These are phyloP conservation scores for Fusarium abutilonis DNA, from an alignment of 2,329 filamentous ascomycete species.

Conservation along the genomic window DNA sequence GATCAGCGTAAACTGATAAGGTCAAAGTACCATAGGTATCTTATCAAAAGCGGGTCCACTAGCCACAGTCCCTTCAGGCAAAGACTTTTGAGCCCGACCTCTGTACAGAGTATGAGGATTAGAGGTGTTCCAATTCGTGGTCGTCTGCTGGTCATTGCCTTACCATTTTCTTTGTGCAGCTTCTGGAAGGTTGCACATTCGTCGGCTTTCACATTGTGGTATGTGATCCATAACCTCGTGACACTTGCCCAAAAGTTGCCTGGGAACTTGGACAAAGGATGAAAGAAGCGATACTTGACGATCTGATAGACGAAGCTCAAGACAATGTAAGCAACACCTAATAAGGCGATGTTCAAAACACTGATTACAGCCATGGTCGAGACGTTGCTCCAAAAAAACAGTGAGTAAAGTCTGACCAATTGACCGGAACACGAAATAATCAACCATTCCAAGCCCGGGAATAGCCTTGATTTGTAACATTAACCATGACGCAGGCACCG, in stretches of 20 bases:
- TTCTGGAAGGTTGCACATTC: slow-evolving; percentile 32
- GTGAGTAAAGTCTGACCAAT: slow-evolving; percentile 6
- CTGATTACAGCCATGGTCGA: slow-evolving; percentile 24
- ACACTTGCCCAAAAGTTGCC: slow-evolving; percentile 34
- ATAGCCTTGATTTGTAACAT: not conserved
- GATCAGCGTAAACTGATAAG: no score
- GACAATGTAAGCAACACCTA: slow-evolving; percentile 20
- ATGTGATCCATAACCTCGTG: slow-evolving; percentile 39
- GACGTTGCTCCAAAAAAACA: not conserved
- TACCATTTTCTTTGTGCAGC: slow-evolving; percentile 33
- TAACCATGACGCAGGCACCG: not conserved
- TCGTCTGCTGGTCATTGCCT: fast-evolving
- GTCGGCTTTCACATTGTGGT: slow-evolving; percentile 34
- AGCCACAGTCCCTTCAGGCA: no score
- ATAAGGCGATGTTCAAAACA: slow-evolving; percentile 12
- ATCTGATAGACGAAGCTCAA: slow-evolving; percentile 17
- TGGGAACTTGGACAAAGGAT: slow-evolving; percentile 32
- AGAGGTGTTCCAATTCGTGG: fast-evolving
- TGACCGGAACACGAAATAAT: slow-evolving; percentile 7
- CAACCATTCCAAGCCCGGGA: slow-evolving; percentile 1
- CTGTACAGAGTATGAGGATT: no score
- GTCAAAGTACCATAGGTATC: no score
- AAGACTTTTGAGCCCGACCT: no score
- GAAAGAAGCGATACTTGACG: slow-evolving; percentile 32
- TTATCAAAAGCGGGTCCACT: no score